Base-by-base conservation (phyloP, 768 basidiomycete species). In the Suillus placidus region DNA sequence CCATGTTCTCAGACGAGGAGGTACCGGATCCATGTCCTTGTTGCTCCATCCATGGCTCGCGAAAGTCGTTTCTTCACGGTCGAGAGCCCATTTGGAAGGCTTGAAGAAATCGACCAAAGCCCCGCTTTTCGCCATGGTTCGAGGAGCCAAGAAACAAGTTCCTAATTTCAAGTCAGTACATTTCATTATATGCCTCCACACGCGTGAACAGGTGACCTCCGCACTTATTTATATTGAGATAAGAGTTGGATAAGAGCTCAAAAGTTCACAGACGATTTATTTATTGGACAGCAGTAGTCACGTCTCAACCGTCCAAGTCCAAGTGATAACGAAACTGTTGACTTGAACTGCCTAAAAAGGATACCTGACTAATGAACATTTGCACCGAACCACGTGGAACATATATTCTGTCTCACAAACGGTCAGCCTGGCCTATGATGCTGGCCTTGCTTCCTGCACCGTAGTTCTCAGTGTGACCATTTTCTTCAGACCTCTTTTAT, bases 1-100 rank as follows among this genome's bases (percentile, higher is more conserved):
- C 92, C 91, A 93, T 7, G 89, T 92, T 64, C 90, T 79, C 61
- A 81, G 71, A 32, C 85, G 75, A 0, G 77, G 82, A 47, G 88
- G 87, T 13, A 91, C 89, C 6, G 90, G 90, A 68, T 91, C 91
- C 87, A 92, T 91, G 71, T 91, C 91, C 70, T 85, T 84, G 76
- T 93, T 93, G 68, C 79, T 82, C 88, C 89, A 91, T 73, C 82
- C 70, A 81, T 82, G 58, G 72, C 82, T 10, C 82, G 86, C 37
- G 69, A 88, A 85, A 26, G 82, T 83, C 30, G 85, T 82, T 47
- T 81, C 74, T 61, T 83, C 81, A 12, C 84, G 81, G 69, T 85
- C 79, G 43, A 89, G 81, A 16, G 77, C 79, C 87, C 85, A 87
- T 32, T 71, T 70, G 13, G 81, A 79, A 4, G 76, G 74, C 61